Conservation (phyloP, 345 rosid species). For the Boechera retrofracta region DNA sequence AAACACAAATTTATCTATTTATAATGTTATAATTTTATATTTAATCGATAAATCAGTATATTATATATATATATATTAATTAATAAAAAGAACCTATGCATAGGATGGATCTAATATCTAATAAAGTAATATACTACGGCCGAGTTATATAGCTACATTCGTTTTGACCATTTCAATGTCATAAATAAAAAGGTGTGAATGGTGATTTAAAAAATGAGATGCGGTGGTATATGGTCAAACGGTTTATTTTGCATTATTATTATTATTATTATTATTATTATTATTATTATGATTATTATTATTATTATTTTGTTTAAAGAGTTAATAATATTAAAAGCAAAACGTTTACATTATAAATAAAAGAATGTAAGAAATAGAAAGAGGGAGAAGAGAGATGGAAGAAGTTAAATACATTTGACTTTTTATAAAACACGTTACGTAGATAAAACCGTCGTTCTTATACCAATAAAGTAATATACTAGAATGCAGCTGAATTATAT, state of each 20-base stretch:
- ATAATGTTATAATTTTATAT: no score
- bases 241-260: neutral
- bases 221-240: neutral
- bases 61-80: no score
- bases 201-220: neutral
- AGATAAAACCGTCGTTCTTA: neutral
- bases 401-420: neutral
- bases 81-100: no score
- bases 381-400: no score
- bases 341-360: no score
- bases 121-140: neutral
- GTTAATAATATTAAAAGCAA: no score
- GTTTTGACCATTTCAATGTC: neutral
- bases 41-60: no score
- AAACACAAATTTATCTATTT: no score
- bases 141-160: neutral
- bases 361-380: no score
- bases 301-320: no score
- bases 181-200: neutral
- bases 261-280: no score
- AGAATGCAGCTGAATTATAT: neutral
- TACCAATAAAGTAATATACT: neutral
- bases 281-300: no score
- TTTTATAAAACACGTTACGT: slow-evolving; percentile 4
- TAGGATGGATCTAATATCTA: neutral